Conservation (phyloP, 1,284 basidiomycete genomes). For the Chalciporus sp. region DNA sequence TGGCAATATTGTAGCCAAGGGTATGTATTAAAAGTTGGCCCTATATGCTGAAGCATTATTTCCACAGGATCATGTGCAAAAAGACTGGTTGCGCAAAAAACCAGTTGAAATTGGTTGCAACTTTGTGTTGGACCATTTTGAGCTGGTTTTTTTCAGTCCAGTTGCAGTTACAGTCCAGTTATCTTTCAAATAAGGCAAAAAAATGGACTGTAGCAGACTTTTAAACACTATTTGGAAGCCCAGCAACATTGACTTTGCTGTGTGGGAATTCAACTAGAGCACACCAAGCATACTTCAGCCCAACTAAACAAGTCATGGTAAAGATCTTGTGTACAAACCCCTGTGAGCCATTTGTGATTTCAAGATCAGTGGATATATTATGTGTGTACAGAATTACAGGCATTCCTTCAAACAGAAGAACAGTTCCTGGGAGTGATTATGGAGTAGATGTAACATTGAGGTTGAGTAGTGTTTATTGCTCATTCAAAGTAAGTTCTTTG, state of each 20-base stretch:
- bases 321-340: conserved; percentile 19
- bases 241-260: conserved; percentile 18
- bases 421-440: conserved; percentile 10
- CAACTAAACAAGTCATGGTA: not conserved
- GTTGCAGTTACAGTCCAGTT: no score
- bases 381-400: conserved; percentile 27
- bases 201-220: no score
- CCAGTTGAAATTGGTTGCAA: no score
- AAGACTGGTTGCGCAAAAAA: no score
- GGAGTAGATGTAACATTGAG: not conserved
- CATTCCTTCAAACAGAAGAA: conserved; percentile 31
- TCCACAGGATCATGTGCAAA: no score
- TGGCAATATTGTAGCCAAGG: no score
- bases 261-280: conserved; percentile 31
- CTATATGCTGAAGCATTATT: no score
- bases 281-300: not conserved
- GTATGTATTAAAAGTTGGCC: no score
- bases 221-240: conserved; percentile 17
- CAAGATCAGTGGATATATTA: conserved; percentile 35
- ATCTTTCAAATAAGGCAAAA: no score
- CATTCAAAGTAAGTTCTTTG: not conserved
- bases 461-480: not conserved
- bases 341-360: conserved; percentile 33
- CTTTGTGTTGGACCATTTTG: no score
- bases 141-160: no score